Percentiles rank a stretch among this genome's conserved stretches.
Conservation (phyloP, 1,284 basidiomycete genomes). For the Irpex rosettiformis region DNA sequence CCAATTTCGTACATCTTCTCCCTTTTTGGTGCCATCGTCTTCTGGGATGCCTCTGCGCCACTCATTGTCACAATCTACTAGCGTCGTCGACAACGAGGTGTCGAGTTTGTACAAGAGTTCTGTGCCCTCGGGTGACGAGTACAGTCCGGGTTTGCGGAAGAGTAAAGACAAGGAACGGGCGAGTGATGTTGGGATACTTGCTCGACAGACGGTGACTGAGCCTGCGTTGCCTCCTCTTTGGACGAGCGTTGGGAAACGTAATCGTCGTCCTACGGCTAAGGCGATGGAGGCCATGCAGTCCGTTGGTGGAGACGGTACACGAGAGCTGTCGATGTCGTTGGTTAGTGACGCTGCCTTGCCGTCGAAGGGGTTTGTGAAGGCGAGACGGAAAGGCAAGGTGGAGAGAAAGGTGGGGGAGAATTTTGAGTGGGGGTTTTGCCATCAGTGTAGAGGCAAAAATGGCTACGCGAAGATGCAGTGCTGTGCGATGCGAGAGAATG, state of each 20-base stretch:
- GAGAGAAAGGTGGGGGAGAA: slow-evolving; percentile 11
- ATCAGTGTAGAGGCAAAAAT: slow-evolving; percentile 24
- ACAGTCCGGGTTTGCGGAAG: not conserved
- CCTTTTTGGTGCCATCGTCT: not conserved
- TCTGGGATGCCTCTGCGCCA: not conserved
- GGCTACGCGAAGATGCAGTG: slow-evolving; percentile 26
- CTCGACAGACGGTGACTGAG: not conserved
- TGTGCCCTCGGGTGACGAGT: not conserved
- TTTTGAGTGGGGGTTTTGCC: slow-evolving; percentile 18
- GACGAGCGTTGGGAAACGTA: slow-evolving; percentile 6
- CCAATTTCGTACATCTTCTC: not conserved
- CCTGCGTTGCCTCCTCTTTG: not conserved
- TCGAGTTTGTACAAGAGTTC: not conserved
- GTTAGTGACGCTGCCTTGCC: not conserved
- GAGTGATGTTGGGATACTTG: slow-evolving; percentile 2
- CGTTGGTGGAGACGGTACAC: not conserved
- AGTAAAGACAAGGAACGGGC: slow-evolving; percentile 9
- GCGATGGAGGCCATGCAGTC: slow-evolving; percentile 4
- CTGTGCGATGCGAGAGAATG: slow-evolving; percentile 16
- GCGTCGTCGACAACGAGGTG: not conserved
- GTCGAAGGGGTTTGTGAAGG: too few relatives aligned
- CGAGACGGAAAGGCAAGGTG: too few relatives aligned
- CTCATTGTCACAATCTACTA: not conserved
- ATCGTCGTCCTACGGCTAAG: slow-evolving; percentile 9
- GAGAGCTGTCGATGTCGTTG: not conserved